Conservation (phyloP, 352 stramenopile species). For the Phytophthora fragariae region DNA sequence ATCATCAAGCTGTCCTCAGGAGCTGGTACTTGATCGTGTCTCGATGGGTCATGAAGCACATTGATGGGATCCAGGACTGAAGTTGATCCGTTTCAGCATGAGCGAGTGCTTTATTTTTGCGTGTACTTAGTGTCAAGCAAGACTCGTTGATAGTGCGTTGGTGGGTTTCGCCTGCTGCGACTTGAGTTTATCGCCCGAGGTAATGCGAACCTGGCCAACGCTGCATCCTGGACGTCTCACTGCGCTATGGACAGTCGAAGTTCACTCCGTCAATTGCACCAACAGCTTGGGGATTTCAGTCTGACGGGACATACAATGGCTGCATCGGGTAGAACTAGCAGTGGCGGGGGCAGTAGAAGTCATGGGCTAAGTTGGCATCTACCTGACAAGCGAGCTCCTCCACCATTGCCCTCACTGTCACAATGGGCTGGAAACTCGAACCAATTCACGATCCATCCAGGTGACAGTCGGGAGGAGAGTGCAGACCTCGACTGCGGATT, state of each 20-base stretch:
- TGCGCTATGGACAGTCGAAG: constrained; percentile 51
- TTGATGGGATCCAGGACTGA: neutral
- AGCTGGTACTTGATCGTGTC: neutral
- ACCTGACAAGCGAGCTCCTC: constrained; percentile 41
- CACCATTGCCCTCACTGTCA: constrained; percentile 57
- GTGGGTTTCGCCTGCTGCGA: constrained; percentile 13
- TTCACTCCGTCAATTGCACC: constrained; percentile 56
- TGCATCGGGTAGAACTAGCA: constrained; percentile 4
- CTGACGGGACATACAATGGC: constrained; percentile 10
- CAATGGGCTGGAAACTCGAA: constrained; percentile 43
- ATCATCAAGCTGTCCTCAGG: neutral
- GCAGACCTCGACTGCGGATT: neutral
- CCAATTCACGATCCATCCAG: neutral
- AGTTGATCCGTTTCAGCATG: constrained; percentile 15
- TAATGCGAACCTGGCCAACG: neutral
- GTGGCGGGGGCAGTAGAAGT: constrained; percentile 11
- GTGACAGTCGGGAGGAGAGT: constrained; percentile 33
- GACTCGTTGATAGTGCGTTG: neutral
- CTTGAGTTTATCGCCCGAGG: constrained; percentile 1
- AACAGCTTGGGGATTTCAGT: constrained; percentile 43
- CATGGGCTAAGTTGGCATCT: constrained; percentile 28
- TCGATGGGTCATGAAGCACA: neutral
- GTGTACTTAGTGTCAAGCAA: neutral
- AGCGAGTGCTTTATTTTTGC: constrained; percentile 22
- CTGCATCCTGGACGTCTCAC: neutral